Percentiles rank a stretch among this genome's conserved stretches.
Conservation (phyloP, 2,329 filamentous ascomycete species). For the Talaromyces sp. region DNA sequence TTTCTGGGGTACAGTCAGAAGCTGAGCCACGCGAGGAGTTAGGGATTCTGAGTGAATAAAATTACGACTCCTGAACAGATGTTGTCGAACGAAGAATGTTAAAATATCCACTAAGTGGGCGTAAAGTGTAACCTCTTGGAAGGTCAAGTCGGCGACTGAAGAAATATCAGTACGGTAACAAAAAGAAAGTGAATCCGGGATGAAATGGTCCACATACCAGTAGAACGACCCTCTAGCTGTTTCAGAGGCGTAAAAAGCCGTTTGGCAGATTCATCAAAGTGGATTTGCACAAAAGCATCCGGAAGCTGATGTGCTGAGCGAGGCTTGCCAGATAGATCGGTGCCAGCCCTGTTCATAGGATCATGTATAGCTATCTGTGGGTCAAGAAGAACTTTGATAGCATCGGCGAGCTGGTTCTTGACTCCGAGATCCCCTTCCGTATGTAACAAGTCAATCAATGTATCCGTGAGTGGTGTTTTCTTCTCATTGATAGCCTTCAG, state of each 20-base stretch:
- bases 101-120: slow-evolving; percentile 88
- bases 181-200: neutral
- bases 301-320: slow-evolving; percentile 66
- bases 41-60: slow-evolving; percentile 80
- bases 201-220: slow-evolving; percentile 38
- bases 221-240: slow-evolving; percentile 63
- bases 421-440: slow-evolving; percentile 90
- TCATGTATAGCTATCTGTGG: slow-evolving; percentile 57
- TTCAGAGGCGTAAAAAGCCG: slow-evolving; percentile 83
- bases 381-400: slow-evolving; percentile 88
- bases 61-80: slow-evolving; percentile 77
- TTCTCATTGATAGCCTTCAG: slow-evolving; percentile 88
- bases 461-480: slow-evolving; percentile 79
- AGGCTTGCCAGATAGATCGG: slow-evolving; percentile 63
- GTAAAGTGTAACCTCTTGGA: slow-evolving; percentile 84
- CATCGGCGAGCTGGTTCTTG: slow-evolving; percentile 91
- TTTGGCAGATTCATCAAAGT: slow-evolving; percentile 82
- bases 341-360: slow-evolving; percentile 56
- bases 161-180: slow-evolving; percentile 13
- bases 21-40: slow-evolving; percentile 70
- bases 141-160: slow-evolving; percentile 64
- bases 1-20: slow-evolving; percentile 80
- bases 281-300: slow-evolving; percentile 76
- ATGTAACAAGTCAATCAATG: slow-evolving; percentile 82
- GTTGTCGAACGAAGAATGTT: slow-evolving; percentile 88